phyloP scores from a whole-genome alignment of 2,329 filamentous ascomycete genomes.

The Podosphaera fusca region DNA sequence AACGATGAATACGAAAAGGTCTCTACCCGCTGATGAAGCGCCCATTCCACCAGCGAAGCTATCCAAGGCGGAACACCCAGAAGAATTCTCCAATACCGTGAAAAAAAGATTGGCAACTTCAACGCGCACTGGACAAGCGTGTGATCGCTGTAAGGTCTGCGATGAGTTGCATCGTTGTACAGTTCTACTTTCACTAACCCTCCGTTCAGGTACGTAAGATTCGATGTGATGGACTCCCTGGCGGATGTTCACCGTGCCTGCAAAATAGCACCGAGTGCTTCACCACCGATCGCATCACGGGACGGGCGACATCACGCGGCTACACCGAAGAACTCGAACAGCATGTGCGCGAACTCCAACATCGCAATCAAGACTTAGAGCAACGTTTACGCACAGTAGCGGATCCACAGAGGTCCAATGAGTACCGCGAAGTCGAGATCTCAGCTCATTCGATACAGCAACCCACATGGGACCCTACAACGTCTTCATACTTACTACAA shows the following conservation, averaged over 20 bases:
- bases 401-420: neutral
- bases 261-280: constrained; percentile 53
- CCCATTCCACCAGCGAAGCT: constrained; percentile 9
- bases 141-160: constrained; percentile 62
- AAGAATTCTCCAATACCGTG: constrained; percentile 19
- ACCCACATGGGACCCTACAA: constrained; percentile 5
- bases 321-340: constrained; percentile 57
- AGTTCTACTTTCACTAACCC: neutral
- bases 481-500: constrained; percentile 1
- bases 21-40: constrained; percentile 7
- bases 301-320: constrained; percentile 54
- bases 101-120: constrained; percentile 30
- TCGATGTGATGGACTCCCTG: constrained; percentile 57
- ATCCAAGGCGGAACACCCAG: constrained; percentile 11
- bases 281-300: constrained; percentile 71
- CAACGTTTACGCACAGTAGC: constrained; percentile 24
- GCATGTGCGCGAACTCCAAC: constrained; percentile 43
- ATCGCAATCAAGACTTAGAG: constrained; percentile 45
- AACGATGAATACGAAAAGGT: constrained; percentile 12
- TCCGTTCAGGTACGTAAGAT: constrained; percentile 52
- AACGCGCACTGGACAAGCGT: constrained; percentile 57
- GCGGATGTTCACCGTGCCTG: constrained; percentile 62
- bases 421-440: neutral
- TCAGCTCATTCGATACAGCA: neutral
- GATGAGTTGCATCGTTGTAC: no score